A percentile compares a stretch with the other conserved stretches of the same genome.
These are phyloP conservation scores for Parathielavia appendiculata DNA, from an alignment of 495 filamentous ascomycete genomes.

Conservation along the genomic window DNA sequence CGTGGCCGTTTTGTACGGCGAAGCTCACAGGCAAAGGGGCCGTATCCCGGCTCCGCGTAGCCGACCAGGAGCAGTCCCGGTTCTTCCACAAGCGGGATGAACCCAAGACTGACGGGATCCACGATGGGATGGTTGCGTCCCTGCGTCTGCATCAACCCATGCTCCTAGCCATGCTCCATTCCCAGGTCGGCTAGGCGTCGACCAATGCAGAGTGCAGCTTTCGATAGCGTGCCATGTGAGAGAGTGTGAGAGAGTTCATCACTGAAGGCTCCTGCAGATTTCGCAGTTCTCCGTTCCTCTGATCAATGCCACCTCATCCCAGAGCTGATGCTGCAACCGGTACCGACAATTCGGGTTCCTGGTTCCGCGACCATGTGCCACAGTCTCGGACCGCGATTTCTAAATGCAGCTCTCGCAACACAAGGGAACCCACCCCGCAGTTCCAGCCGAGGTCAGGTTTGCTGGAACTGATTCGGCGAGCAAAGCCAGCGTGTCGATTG, in stretches of 20 bases:
- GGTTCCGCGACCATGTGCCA: not conserved
- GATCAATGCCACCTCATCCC: not conserved
- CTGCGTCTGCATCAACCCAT: not conserved
- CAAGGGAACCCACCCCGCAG: not conserved
- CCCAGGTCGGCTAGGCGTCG: constrained; percentile 3
- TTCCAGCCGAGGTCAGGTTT: not conserved
- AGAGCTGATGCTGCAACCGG: not conserved
- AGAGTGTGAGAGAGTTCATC: no score
- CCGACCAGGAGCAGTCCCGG: not conserved
- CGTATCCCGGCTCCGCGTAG: not conserved
- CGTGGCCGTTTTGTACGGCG: not conserved
- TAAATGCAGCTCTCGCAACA: not conserved
- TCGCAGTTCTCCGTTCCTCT: not conserved
- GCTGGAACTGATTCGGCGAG: no score
- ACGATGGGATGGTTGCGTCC: not conserved
- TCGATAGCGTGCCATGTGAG: not conserved
- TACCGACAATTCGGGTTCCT: not conserved
- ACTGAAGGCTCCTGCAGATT: no score
- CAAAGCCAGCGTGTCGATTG: no score
- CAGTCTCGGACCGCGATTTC: not conserved
- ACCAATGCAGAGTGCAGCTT: not conserved
- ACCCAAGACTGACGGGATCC: not conserved
- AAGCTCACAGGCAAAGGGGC: not conserved
- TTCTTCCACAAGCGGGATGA: not conserved
- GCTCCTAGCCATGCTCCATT: not conserved